Base-by-base conservation (phyloP, 257 asterid genomes). In the Nicotiana otophora region DNA sequence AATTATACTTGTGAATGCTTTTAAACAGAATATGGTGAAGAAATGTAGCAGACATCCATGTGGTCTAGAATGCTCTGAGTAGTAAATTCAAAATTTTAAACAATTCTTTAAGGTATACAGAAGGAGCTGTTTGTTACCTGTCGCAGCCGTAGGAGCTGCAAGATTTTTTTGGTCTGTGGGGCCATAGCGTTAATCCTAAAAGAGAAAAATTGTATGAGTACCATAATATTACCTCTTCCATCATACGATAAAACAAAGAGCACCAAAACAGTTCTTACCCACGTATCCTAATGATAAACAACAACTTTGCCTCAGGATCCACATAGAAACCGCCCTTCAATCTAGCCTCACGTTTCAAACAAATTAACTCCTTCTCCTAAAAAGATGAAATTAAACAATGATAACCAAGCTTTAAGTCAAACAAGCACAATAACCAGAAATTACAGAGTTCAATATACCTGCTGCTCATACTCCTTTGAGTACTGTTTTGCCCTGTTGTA, bases 301-400 rank as follows among this genome's bases (percentile, higher is more conserved):
- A 34, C 46, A 91, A 88, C 62, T 89, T 91, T 1, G 93, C 88
- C 72, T 91, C 95, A 0, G 93, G 91, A 39, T 86, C 86, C 42
- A 89, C 94, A 81, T 89, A 91, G 83, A 91, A 91, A 10, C 94
- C 94, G 17, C 94, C 92, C 81, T 91, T 89, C 91, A 91, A 85
- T 58, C 95, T 81, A 1, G 95, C 93, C 72, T 91, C 93, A 4
- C 93, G 95, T 84, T 91, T 91, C 89, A 91, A 79, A 15, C 65
- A 57, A 51, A 89, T 83, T 84, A 91, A 83, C 81, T 91, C 93
- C 82, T 77, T 90, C 53, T 84, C 92, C 94, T 90, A 31, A 28
- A n/a, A 81, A 30, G 16, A 23, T 46, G 53, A 31, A 66, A 48
- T 28, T 16, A 5, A 55, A 80, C 20, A 9, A 14, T 9, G 39